Percentiles rank a stretch among this genome's conserved stretches.
These are phyloP conservation scores for Lecanosticta acicola DNA, from an alignment of 2,329 filamentous ascomycete species.

Conservation along the genomic window DNA sequence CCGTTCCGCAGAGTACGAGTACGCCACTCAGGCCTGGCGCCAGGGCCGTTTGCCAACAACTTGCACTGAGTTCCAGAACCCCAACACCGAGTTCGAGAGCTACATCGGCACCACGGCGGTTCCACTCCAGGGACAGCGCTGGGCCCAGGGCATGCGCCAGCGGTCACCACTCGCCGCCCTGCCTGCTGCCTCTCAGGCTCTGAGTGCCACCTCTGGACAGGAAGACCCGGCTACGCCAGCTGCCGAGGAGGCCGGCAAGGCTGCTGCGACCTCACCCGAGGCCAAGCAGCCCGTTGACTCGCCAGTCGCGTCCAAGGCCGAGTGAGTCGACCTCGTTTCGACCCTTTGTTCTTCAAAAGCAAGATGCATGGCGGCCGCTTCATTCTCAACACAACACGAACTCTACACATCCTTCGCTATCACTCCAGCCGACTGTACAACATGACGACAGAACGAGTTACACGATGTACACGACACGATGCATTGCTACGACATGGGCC, in stretches of 20 bases:
- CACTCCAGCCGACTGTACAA: slow-evolving; percentile 25
- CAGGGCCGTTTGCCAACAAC: slow-evolving; percentile 27
- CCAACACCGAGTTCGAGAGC: slow-evolving; percentile 34
- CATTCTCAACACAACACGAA: not conserved
- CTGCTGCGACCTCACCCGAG: no score
- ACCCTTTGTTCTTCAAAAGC: no score
- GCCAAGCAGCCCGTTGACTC: slow-evolving; percentile 22
- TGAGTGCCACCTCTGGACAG: no score
- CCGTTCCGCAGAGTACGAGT: slow-evolving; percentile 75
- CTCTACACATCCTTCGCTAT: slow-evolving; percentile 9
- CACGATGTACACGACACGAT: slow-evolving; percentile 3
- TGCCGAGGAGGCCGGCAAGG: slow-evolving; percentile 1
- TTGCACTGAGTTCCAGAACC: slow-evolving; percentile 17
- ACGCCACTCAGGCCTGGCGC: slow-evolving; percentile 31
- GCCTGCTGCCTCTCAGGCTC: no score
- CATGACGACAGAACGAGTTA: slow-evolving; percentile 25
- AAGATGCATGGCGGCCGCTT: no score
- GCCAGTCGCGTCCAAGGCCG: slow-evolving; percentile 18
- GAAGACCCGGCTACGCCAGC: slow-evolving; percentile 11
- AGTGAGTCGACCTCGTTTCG: slow-evolving; percentile 24
- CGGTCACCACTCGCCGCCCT: no score
- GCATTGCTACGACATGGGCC: slow-evolving; percentile 15
- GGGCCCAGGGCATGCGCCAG: slow-evolving; percentile 29
- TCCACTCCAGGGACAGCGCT: slow-evolving; percentile 33
- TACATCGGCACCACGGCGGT: slow-evolving; percentile 31